These are phyloP conservation scores for Barnettozyma vustinii DNA, from an alignment of 805 yeast species.

Conservation along the genomic window DNA sequence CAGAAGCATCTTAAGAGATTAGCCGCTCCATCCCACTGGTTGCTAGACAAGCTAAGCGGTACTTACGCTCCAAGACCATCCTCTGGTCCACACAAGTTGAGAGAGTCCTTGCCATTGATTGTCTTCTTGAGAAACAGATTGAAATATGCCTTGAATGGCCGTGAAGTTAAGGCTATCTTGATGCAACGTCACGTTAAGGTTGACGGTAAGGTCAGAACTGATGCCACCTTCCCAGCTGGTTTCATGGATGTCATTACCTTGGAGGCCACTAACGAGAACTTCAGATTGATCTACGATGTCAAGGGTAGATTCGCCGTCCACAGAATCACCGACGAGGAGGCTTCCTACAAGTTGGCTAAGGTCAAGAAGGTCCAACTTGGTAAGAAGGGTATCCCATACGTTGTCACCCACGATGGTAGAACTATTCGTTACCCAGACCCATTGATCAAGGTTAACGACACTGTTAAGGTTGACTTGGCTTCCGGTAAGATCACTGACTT, in stretches of 20 bases:
- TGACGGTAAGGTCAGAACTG: constrained; percentile 99
- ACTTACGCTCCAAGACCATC: constrained; percentile 99
- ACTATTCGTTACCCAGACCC: constrained; percentile 99
- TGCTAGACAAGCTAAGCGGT: constrained; percentile 99
- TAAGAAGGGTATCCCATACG: constrained; percentile 97
- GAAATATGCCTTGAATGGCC: constrained; percentile 98
- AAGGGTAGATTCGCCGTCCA: constrained; percentile 99
- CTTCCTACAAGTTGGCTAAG: constrained; percentile 95
- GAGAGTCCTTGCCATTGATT: constrained; percentile 96
- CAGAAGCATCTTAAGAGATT: constrained; percentile 99
- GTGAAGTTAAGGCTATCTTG: constrained; percentile 96
- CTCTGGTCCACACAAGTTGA: constrained; percentile 98
- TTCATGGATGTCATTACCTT: constrained; percentile 98
- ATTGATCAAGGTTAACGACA: constrained; percentile 91
- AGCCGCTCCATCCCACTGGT: constrained; percentile 99
- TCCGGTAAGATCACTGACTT: constrained; percentile 89
- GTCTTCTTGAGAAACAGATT: constrained; percentile 97
- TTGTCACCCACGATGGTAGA: constrained; percentile 99
- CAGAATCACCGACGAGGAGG: constrained; percentile 99
- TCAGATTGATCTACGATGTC: constrained; percentile 97
- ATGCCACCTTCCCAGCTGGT: constrained; percentile 98
- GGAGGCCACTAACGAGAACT: constrained; percentile 98
- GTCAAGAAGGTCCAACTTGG: constrained; percentile 98
- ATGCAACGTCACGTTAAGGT: constrained; percentile 98
- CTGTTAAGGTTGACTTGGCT: constrained; percentile 94